Evolutionary conservation across 176 grass and related monocot species (phyloP), one percentile per base, ranked within the genome.

Genomic region (Tillandsia leiboldiana): DNA sequence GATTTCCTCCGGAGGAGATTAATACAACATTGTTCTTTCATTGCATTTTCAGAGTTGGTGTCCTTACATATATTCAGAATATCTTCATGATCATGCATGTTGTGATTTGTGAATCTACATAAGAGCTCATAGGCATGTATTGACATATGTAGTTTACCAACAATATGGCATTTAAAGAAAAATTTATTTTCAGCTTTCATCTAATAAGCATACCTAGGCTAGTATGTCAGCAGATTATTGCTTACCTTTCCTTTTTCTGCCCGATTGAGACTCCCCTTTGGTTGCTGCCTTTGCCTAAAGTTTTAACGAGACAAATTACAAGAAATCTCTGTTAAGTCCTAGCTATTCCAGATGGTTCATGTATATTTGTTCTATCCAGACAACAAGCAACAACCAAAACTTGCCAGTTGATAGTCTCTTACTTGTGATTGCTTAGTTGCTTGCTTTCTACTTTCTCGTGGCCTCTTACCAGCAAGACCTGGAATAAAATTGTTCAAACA

Each of bases 201-300:
- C 42, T 49, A 14, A 58, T 14, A 27, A 59, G 13, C 15, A 65
- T 26, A 12, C 4, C 9, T 77, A 82, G 11, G 63, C 53, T 10
- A 9, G 48, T 66, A 11, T 61, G 18, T 53, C 29, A 86, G 68
- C 7, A 84, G 28, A 56, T 65, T 79, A 67, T 18, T 28, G 83
- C 64, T 74, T 81, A 97, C 93, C 81, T 76, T 76, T 87, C 71
- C 74, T 96, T 79, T 78, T 85, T 72, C 68, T 68, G 52, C 58
- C 54, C 81, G 81, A n/a, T 15, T 67, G 61, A 42, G 64, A 28
- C 7, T 33, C 63, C 57, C 63, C 65, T 70, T 78, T 81, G 48
- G 59, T 70, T 70, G 73, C 53, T 77, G 9, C 29, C 22, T 80
- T 75, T 12, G 10, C 78, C 83, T 86, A 78, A 18, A 81, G 66